These are phyloP conservation scores for Isochrysis galbana DNA, from an alignment of 78 protist genomes.

Conservation along the genomic window DNA sequence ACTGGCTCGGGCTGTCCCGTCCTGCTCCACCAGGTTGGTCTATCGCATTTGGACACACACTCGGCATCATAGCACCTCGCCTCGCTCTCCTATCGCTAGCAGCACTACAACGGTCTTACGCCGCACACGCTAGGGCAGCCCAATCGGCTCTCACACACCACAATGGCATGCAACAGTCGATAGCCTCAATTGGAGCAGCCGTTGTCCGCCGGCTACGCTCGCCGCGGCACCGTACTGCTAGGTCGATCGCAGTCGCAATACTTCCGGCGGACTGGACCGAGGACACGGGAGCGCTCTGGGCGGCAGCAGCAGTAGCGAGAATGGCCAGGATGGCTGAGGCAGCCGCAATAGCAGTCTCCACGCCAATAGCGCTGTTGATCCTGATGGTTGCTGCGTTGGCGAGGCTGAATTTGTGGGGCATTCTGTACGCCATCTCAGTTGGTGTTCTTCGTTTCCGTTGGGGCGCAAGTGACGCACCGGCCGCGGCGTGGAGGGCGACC, in stretches of 20 bases:
- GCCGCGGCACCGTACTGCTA: no score
- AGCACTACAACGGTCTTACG: neutral
- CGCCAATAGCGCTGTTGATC: neutral
- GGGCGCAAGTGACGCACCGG: neutral
- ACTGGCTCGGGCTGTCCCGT: neutral
- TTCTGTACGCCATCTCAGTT: neutral
- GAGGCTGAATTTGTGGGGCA: neutral
- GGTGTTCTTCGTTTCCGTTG: neutral
- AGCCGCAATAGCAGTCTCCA: neutral
- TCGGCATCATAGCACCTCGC: neutral
- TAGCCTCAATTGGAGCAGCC: no score
- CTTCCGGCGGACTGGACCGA: no score
- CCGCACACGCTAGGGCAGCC: neutral
- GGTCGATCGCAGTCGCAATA: no score
- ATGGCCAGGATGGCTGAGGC: no score
- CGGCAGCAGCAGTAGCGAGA: no score
- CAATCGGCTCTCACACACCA: no score
- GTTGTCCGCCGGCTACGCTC: no score
- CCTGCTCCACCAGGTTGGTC: neutral
- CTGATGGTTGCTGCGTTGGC: neutral
- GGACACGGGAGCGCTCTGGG: no score
- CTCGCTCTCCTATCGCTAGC: neutral
- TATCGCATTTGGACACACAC: neutral
- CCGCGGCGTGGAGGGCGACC: neutral
- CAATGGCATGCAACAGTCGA: no score